phyloP scores from a whole-genome alignment of 2,329 filamentous ascomycete genomes.

The Endothia cerciana region DNA sequence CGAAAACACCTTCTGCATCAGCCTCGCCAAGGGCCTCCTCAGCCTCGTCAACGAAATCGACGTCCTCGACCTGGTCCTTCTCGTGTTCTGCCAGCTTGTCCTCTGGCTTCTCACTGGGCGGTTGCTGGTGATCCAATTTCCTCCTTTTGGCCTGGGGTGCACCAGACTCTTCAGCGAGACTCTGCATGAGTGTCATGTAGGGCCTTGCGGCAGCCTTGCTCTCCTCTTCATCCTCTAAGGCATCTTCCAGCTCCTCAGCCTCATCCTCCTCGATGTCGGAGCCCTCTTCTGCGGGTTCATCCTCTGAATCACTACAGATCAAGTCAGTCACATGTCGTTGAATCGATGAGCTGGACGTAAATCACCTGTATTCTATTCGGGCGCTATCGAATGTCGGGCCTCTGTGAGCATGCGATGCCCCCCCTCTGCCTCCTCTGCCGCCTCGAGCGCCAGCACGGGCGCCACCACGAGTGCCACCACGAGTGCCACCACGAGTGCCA shows the following conservation, averaged over 20 bases:
- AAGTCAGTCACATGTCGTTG: conserved; percentile 31
- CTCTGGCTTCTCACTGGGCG: conserved; percentile 31
- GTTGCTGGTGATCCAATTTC: conserved; percentile 52
- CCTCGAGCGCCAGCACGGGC: conserved; percentile 34
- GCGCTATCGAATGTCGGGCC: conserved; percentile 50
- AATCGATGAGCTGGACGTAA: conserved; percentile 22
- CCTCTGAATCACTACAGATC: conserved; percentile 36
- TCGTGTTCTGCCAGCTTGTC: conserved; percentile 31
- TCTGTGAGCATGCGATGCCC: conserved; percentile 31
- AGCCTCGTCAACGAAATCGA: conserved; percentile 52
- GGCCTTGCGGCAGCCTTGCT: conserved; percentile 46
- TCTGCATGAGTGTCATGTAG: conserved; percentile 63
- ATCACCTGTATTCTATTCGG: conserved; percentile 40
- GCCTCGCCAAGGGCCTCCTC: conserved; percentile 45
- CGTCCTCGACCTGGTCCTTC: conserved; percentile 41
- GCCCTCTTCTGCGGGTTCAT: conserved; percentile 43
- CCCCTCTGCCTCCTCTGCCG: conserved; percentile 35
- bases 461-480: conserved; percentile 36
- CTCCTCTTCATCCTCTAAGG: conserved; percentile 47
- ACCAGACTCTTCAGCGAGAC: conserved; percentile 50
- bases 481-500: conserved; percentile 34
- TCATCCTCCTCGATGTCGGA: conserved; percentile 54
- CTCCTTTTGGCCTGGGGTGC: conserved; percentile 58
- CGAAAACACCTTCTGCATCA: conserved; percentile 35
- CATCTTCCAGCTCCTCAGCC: conserved; percentile 50